Conservation (phyloP, 306 rosid genomes). For the Castanopsis chinensis region DNA sequence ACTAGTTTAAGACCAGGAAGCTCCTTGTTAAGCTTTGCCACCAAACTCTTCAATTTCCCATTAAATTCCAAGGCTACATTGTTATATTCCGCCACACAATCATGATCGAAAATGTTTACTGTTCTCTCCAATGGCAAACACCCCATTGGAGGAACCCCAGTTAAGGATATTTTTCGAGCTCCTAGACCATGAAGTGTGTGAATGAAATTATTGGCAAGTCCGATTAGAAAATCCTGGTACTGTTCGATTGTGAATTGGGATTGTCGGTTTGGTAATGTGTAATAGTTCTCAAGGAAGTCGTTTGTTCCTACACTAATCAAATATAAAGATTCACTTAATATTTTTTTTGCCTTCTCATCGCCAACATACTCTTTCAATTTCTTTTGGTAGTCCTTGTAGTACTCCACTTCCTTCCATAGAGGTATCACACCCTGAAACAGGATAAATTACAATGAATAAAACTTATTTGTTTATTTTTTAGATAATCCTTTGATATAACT, state of each 20-base stretch:
- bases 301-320: constrained; percentile 64
- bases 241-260: constrained; percentile 32
- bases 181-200: constrained; percentile 45
- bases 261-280: constrained; percentile 27
- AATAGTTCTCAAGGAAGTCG: constrained; percentile 64
- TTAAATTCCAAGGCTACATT: constrained; percentile 52
- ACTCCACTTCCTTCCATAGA: constrained; percentile 65
- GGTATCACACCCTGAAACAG: constrained; percentile 52
- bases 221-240: constrained; percentile 49
- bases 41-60: constrained; percentile 42
- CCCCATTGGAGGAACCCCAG: constrained; percentile 67
- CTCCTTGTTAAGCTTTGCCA: constrained; percentile 35
- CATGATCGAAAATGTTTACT: constrained; percentile 39
- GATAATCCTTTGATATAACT: too few species aligned
- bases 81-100: constrained; percentile 42
- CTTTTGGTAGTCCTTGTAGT: constrained; percentile 52
- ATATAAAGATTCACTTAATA: constrained; percentile 46
- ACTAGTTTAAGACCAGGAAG: constrained; percentile 42
- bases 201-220: constrained; percentile 42
- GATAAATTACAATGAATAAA: too few species aligned
- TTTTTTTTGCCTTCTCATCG: constrained; percentile 30
- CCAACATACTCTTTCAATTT: constrained; percentile 41
- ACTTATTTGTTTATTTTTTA: too few species aligned
- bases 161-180: constrained; percentile 54
- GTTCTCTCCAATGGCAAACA: constrained; percentile 64